phyloP scores from a whole-genome alignment of 768 basidiomycete species.

The Auricularia sp. region DNA sequence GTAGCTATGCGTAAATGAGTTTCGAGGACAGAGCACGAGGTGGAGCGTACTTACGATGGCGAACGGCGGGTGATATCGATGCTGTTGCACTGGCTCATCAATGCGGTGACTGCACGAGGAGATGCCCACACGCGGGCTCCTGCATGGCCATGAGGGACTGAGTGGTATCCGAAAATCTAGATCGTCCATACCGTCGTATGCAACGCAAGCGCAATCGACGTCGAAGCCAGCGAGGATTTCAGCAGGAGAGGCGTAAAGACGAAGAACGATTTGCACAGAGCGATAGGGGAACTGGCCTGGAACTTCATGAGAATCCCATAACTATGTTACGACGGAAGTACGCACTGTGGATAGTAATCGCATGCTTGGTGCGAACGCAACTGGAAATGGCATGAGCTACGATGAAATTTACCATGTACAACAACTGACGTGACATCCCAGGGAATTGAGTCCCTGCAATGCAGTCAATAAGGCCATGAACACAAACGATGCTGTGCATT shows the following conservation, averaged over 20 bases:
- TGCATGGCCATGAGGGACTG: background rate
- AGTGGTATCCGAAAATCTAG: no score
- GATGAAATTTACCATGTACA: background rate
- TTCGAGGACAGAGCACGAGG: no score
- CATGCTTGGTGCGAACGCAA: conserved; percentile 56
- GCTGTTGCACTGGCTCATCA: conserved; percentile 60
- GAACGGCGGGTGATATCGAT: conserved; percentile 54
- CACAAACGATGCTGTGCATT: no score
- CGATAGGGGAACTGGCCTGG: conserved; percentile 58
- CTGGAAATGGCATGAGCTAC: background rate
- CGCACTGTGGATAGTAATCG: conserved; percentile 53
- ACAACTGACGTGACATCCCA: conserved; percentile 44
- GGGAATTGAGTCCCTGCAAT: conserved; percentile 44
- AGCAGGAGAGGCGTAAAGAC: conserved; percentile 52
- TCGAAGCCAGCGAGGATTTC: conserved; percentile 62
- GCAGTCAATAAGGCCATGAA: no score
- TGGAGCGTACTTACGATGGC: conserved; percentile 28
- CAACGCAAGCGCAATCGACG: conserved; percentile 53
- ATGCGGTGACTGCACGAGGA: conserved; percentile 47
- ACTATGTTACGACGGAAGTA: background rate
- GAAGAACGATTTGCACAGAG: conserved; percentile 56
- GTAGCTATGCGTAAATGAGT: conserved; percentile 20
- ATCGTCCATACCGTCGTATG: conserved; percentile 32
- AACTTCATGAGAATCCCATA: background rate
- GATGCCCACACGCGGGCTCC: conserved; percentile 44